Base-by-base conservation (phyloP, 345 rosid species). In the Lepidium aucheri region DNA sequence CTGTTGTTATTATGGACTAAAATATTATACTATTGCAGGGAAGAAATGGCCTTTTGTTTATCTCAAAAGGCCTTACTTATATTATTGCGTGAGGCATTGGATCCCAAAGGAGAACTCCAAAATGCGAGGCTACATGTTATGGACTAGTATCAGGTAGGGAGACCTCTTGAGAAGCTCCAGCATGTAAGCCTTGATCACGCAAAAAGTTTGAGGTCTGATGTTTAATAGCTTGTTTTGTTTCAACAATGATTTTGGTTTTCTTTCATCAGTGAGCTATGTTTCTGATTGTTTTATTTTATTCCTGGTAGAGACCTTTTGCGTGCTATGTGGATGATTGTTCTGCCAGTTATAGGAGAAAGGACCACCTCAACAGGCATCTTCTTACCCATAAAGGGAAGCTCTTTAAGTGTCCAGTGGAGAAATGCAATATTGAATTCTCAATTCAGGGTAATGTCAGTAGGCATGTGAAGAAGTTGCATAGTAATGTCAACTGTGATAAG, bases 131-230 rank as follows among this genome's bases (percentile, higher is more conserved):
- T 86, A 78, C 67, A 18, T 50, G 63, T 73, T 83, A 42, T 80
- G 96, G 96, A 87, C 90, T 56, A 93, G 97, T 93, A 88, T 93
- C 97, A 90, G 96, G 98, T 72, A 62, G 97, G 98, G 97, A 74
- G 97, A 88, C 96, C 96, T 55, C 98, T 97, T 88, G 96, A 90
- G 97, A 90, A 93, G 97, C 91, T 88, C 90, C 95, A 32, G 83
- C 89, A 86, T 79, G 96, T 53, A 49, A 53, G 97, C 98, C 98
- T 90, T 85, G 15, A 42, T 83, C 97, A 93, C 98, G 90, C 87
- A 0, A n/a, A n/a, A n/a, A n/a, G n/a, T n/a, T n/a, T n/a, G 67
- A 66, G 56, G 60, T 73, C 43, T 66, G 43, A 7, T 66, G 28
- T 43, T 63, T 16, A 16, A 10, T 50, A 41, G 39, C 35, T 65